Percentiles rank a stretch among this genome's conserved stretches.
Conservation (phyloP, 1,139 yeast species). For the Blastobotrys arbuscula region DNA sequence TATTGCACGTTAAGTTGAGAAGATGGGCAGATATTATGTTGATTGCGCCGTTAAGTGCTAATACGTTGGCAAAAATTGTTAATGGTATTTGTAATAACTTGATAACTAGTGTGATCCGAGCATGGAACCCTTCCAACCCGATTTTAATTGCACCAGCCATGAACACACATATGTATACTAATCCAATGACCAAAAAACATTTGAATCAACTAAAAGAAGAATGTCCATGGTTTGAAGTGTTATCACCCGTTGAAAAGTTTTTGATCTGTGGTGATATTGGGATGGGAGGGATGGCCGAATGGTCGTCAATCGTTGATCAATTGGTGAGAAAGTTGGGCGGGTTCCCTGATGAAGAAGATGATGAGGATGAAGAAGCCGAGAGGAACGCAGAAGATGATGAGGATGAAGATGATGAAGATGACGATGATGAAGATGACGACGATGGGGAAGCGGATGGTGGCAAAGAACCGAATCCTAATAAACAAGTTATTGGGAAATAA, state of each 20-base stretch:
- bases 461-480: not conserved
- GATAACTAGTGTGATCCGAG: conserved; percentile 70
- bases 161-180: conserved; percentile 95
- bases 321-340: conserved; percentile 46
- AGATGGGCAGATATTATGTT: conserved; percentile 94
- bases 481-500: not conserved
- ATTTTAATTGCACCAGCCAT: conserved; percentile 92
- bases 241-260: conserved; percentile 90
- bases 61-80: conserved; percentile 83
- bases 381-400: not conserved
- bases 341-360: conserved; percentile 24
- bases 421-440: conserved; percentile 6
- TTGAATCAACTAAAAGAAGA: conserved; percentile 54
- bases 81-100: conserved; percentile 90
- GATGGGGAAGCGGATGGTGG: conserved; percentile 12
- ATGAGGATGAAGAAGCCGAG: conserved; percentile 3
- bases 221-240: conserved; percentile 68
- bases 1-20: conserved; percentile 80
- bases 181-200: conserved; percentile 87
- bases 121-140: conserved; percentile 89
- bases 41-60: conserved; percentile 91
- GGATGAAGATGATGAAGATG: conserved; percentile 6
- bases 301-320: conserved; percentile 86
- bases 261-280: conserved; percentile 95
- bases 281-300: conserved; percentile 96